Evolutionary conservation across 2,329 filamentous ascomycete genomes (phyloP), one percentile per base, ranked within the genome.

Genomic region (Didymella pomorum): DNA sequence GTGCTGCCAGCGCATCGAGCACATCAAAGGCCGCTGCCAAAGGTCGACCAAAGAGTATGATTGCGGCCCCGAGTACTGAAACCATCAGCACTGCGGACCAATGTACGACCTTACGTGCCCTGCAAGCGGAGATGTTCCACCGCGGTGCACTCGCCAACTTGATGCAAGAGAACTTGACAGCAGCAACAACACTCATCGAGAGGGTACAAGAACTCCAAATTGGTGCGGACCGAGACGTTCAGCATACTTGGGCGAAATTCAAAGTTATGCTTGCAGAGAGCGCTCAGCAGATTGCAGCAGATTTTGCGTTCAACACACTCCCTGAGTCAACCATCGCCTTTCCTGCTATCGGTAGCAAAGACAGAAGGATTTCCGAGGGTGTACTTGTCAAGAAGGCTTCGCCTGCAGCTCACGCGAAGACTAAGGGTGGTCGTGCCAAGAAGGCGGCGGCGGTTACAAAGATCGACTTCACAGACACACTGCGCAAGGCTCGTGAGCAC

Each of bases 321-420:
- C 91, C 94, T 44, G 95, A 99, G 69, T 97, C 95, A 0, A 97
- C 93, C 0, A 88, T 97, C 25, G 96, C 93, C 0, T 89, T 94
- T 59, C 92, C 93, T 1, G 88, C 91, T 0, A 81, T 94, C 21
- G 69, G 68, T 20, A 54, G 63, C 21, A 67, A 67, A 4, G 71
- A 75, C 3, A 60, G 66, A 16, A 71, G 64, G 46, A 56, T 64
- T 12, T 74, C 71, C 3, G 71, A 75, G 37, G 65, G 58, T 2
- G 25, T 47, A 3, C 29, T 47, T 26, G 18, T 53, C 2, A 71
- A 73, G 28, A 65, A 64, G 39, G 46, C 55, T 26, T 21, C 52
- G 10, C 46, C 58, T 14, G 47, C 50, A n/a, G 46, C 61, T 31
- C 43, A 56, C 26, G 37, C 66, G 18, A 49, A 57, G 26, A 39